Conservation (phyloP, 2,329 filamentous ascomycete genomes). For the Fusarium lyarnte region DNA sequence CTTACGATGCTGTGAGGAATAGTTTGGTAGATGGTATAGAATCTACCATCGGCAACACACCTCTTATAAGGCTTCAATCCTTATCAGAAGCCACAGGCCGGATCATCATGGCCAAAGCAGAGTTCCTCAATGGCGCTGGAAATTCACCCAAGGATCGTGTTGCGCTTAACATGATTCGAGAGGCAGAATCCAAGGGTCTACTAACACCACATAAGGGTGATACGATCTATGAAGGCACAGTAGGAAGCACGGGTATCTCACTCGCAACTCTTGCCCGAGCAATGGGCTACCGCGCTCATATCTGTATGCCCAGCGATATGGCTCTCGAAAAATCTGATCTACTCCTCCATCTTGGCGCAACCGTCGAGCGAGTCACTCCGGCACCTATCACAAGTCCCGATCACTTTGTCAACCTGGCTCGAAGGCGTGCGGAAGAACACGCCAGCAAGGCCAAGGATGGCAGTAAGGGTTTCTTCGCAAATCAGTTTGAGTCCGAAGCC, state of each 20-base stretch:
- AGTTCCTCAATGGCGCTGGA: slow-evolving; percentile 95
- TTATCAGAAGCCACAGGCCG: slow-evolving; percentile 89
- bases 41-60: slow-evolving; percentile 92
- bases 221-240: slow-evolving; percentile 96
- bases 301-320: slow-evolving; percentile 97
- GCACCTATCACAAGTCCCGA: slow-evolving; percentile 92
- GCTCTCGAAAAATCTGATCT: slow-evolving; percentile 88
- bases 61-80: slow-evolving; percentile 84
- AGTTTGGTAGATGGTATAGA: slow-evolving; percentile 80
- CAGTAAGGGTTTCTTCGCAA: slow-evolving; percentile 89
- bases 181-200: slow-evolving; percentile 81
- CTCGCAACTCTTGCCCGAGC: slow-evolving; percentile 89
- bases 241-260: slow-evolving; percentile 95
- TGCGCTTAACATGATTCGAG: slow-evolving; percentile 85
- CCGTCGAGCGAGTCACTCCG: slow-evolving; percentile 89
- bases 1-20: slow-evolving; percentile 44
- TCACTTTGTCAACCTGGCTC: slow-evolving; percentile 94
- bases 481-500: slow-evolving; percentile 92
- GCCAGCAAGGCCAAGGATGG: slow-evolving; percentile 63
- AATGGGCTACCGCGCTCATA: slow-evolving; percentile 89
- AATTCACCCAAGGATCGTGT: slow-evolving; percentile 96
- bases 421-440: slow-evolving; percentile 79
- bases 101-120: slow-evolving; percentile 90
- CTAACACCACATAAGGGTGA: slow-evolving; percentile 84
- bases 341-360: slow-evolving; percentile 86